These are phyloP conservation scores for Erodium moschatum DNA, from an alignment of 441 rosid genomes.

Conservation along the genomic window DNA sequence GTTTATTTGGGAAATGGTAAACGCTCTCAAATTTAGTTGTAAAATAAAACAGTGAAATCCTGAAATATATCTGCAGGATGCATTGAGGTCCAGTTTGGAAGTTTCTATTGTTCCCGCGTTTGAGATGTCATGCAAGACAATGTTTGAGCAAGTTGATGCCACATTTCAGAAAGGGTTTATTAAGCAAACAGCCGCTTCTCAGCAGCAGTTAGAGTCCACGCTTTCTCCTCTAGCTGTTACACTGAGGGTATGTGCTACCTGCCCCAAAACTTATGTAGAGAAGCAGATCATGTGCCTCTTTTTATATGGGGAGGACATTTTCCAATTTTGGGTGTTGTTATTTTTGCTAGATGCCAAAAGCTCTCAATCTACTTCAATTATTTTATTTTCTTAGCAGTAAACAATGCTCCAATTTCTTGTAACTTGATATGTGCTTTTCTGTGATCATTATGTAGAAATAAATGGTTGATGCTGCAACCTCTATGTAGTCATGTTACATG, in stretches of 20 bases:
- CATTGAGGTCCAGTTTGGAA: constrained; percentile 56
- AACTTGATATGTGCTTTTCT: neutral
- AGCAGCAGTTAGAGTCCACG: constrained; percentile 52
- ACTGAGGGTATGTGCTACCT: constrained; percentile 39
- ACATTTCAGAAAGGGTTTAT: constrained; percentile 53
- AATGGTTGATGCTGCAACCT: neutral
- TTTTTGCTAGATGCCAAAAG: neutral
- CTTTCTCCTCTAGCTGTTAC: constrained; percentile 52
- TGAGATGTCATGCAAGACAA: constrained; percentile 67
- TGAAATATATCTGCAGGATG: constrained; percentile 36
- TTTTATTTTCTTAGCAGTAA: neutral
- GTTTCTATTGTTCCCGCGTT: constrained; percentile 65
- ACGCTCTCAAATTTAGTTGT: too few relatives aligned
- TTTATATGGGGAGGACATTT: constrained; percentile 13
- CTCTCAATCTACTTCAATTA: neutral
- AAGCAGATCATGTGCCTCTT: constrained; percentile 16
- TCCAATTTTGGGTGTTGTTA: neutral
- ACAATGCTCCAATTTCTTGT: neutral
- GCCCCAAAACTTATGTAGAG: neutral
- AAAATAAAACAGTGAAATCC: too few relatives aligned
- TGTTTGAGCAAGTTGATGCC: constrained; percentile 67
- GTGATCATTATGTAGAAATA: constrained; percentile 1
- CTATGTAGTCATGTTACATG: neutral
- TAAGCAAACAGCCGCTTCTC: constrained; percentile 43
- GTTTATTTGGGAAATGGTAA: too few relatives aligned